phyloP scores from a whole-genome alignment of 352 stramenopile genomes.

The Pythium diclinum region DNA sequence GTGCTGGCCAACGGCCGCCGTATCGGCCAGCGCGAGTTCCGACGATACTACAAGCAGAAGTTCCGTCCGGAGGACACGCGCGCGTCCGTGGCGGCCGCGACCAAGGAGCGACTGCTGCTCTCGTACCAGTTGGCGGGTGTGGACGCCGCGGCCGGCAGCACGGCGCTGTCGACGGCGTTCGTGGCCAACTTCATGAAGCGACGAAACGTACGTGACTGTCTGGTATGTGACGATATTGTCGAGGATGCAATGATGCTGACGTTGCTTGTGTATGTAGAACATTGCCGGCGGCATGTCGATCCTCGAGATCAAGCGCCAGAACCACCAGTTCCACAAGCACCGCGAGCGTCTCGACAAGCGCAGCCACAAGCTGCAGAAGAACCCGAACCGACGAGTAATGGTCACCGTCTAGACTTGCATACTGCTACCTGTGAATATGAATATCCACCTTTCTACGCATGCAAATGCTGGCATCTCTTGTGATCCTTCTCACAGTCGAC shows the following conservation, averaged over 20 bases:
- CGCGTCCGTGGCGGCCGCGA: constrained; percentile 70
- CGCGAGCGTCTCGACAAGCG: constrained; percentile 73
- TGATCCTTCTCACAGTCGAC: constrained; percentile 9
- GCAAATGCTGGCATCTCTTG: constrained; percentile 12
- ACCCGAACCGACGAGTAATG: constrained; percentile 73
- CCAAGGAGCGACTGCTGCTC: constrained; percentile 75
- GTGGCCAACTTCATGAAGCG: constrained; percentile 80
- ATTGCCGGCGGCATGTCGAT: constrained; percentile 77
- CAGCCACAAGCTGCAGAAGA: constrained; percentile 83
- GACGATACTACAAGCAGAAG: constrained; percentile 88
- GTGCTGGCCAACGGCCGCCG: constrained; percentile 80
- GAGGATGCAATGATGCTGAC: constrained; percentile 2
- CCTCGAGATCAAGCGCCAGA: constrained; percentile 57
- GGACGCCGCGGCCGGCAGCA: constrained; percentile 52
- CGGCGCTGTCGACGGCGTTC: constrained; percentile 71
- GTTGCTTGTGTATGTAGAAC: constrained; percentile 38
- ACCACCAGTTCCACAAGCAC: constrained; percentile 78
- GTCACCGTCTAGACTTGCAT: constrained; percentile 64
- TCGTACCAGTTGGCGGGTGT: constrained; percentile 72
- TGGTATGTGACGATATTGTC: neutral
- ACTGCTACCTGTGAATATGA: constrained; percentile 10
- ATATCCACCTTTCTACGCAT: constrained; percentile 18
- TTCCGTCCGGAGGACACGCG: constrained; percentile 79
- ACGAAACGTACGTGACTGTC: constrained; percentile 47
- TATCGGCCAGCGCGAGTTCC: constrained; percentile 87